phyloP scores from a whole-genome alignment of 352 stramenopile species.

The Saprolegnia diclina region DNA sequence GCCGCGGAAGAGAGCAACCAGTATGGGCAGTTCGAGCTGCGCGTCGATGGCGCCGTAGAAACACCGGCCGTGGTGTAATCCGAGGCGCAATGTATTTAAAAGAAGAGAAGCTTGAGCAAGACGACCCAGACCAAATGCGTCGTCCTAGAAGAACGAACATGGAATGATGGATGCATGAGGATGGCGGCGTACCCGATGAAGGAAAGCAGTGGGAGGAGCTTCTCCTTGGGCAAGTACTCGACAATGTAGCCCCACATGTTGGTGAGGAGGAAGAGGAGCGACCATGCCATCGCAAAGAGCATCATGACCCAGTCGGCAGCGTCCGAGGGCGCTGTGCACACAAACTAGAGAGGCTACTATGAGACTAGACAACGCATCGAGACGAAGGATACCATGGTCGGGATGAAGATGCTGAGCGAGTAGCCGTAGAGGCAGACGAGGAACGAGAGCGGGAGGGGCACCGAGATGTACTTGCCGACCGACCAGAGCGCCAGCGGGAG shows the following conservation, averaged over 20 bases:
- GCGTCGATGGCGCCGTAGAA: neutral
- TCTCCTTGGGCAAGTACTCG: conserved; percentile 79
- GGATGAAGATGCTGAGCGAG: conserved; percentile 78
- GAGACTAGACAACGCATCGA: conserved; percentile 13
- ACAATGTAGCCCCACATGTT: conserved; percentile 74
- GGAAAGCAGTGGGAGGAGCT: conserved; percentile 75
- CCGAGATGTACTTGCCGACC: conserved; percentile 66
- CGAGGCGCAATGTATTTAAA: conserved; percentile 36
- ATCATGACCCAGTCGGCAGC: conserved; percentile 76
- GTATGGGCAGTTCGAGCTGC: too few relatives aligned
- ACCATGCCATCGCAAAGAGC: conserved; percentile 78
- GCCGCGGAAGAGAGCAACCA: too few relatives aligned
- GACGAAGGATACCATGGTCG: conserved; percentile 46
- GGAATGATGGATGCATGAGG: neutral
- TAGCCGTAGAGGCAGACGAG: conserved; percentile 83
- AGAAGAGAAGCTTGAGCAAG: conserved; percentile 84
- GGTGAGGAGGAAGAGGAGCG: conserved; percentile 72
- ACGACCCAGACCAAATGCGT: conserved; percentile 78
- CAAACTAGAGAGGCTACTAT: conserved; percentile 40
- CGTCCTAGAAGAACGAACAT: conserved; percentile 35
- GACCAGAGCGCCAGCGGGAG: conserved; percentile 73
- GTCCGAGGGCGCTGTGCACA: conserved; percentile 65
- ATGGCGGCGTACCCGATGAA: conserved; percentile 58
- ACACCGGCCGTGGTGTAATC: neutral
- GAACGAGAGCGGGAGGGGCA: conserved; percentile 73